A percentile compares a stretch with the other conserved stretches of the same genome.
phyloP scores from a whole-genome alignment of 306 rosid species.

The Fragaria vesca region DNA sequence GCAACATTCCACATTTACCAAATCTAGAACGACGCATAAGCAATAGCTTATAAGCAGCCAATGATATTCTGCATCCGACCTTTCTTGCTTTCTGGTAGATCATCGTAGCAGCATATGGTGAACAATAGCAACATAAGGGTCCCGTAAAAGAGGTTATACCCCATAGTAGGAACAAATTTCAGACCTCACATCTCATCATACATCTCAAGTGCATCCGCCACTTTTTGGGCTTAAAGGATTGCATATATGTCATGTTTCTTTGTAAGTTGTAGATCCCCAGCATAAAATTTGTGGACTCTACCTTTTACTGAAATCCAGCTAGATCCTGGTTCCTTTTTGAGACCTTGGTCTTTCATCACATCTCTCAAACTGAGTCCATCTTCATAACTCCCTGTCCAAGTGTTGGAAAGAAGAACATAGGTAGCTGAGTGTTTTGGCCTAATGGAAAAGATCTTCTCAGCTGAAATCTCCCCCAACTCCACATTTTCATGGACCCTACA shows the following conservation, averaged over 20 bases:
- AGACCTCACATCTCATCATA: too few species aligned
- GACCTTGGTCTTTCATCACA: neutral
- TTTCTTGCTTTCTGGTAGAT: too few species aligned
- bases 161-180: too few species aligned
- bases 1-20: too few species aligned
- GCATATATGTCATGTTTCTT: neutral
- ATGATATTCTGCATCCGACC: too few species aligned
- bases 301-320: neutral
- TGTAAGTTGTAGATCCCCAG: neutral
- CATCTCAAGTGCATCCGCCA: too few species aligned
- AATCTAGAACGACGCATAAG: too few species aligned
- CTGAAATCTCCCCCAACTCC: constrained; percentile 35
- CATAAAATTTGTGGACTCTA: neutral
- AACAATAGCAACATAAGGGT: too few species aligned
- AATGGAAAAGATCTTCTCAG: constrained; percentile 29
- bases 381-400: neutral
- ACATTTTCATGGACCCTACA: constrained; percentile 38
- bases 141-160: too few species aligned
- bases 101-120: too few species aligned
- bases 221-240: too few species aligned
- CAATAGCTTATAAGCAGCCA: too few species aligned
- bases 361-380: neutral
- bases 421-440: constrained; percentile 26
- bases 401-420: constrained; percentile 31
- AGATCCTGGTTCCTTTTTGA: neutral